phyloP scores from a whole-genome alignment of 768 basidiomycete genomes.

The Jaapia argillacea region DNA sequence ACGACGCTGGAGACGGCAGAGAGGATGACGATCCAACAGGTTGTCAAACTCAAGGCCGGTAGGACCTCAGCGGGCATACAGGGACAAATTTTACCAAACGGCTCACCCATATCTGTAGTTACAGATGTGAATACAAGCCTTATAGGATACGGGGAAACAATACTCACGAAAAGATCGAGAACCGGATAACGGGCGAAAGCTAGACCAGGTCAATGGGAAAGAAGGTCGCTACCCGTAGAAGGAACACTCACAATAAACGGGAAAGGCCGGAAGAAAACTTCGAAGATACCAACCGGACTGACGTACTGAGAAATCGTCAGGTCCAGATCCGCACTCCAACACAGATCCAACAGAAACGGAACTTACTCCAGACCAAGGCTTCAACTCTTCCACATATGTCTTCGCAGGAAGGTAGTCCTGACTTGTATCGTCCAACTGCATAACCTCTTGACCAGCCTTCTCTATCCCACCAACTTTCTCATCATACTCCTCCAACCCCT shows the following conservation, averaged over 20 bases:
- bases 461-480: conserved; percentile 90
- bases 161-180: background rate
- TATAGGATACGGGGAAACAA: background rate
- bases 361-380: background rate
- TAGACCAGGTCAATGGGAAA: background rate
- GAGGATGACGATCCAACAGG: background rate
- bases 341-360: background rate
- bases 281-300: background rate
- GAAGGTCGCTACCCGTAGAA: too few relatives aligned
- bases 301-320: background rate
- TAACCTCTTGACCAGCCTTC: conserved; percentile 72
- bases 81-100: background rate
- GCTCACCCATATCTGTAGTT: background rate
- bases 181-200: background rate
- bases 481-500: conserved; percentile 79
- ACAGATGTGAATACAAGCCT: background rate
- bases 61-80: background rate
- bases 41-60: background rate
- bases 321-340: background rate
- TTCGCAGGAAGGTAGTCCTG: background rate
- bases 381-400: background rate
- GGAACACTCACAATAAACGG: background rate
- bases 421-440: conserved; percentile 56
- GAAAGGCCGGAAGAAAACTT: background rate
- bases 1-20: background rate